These are phyloP conservation scores for Lanmaoa rubissima DNA, from an alignment of 768 basidiomycete genomes.

Conservation along the genomic window DNA sequence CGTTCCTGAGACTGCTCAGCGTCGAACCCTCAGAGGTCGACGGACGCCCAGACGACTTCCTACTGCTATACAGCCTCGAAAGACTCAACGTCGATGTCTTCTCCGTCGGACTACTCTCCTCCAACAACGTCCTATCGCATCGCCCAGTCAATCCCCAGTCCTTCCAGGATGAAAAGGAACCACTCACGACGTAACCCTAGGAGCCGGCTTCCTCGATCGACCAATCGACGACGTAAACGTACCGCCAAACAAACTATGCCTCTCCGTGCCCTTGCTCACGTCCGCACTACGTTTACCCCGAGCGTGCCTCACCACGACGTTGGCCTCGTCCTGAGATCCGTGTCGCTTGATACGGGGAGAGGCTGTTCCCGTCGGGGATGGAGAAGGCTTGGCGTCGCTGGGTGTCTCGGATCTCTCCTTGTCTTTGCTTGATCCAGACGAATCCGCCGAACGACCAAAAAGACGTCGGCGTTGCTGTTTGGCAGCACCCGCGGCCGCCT, in stretches of 20 bases:
- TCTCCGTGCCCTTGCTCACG: slow-evolving; percentile 43
- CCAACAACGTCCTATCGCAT: slow-evolving; percentile 29
- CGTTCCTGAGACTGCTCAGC: slow-evolving; percentile 25
- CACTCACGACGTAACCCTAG: slow-evolving; percentile 63
- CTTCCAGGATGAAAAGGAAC: neutral
- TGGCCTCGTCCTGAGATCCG: slow-evolving; percentile 26
- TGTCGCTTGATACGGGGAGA: slow-evolving; percentile 22
- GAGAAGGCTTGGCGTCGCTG: slow-evolving; percentile 26
- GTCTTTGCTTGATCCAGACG: slow-evolving; percentile 31
- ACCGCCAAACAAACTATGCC: slow-evolving; percentile 82
- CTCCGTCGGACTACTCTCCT: slow-evolving; percentile 37
- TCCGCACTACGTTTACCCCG: slow-evolving; percentile 54
- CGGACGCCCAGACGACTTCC: slow-evolving; percentile 44
- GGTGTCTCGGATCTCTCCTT: slow-evolving; percentile 35
- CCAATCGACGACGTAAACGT: slow-evolving; percentile 59
- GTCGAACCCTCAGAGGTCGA: slow-evolving; percentile 40
- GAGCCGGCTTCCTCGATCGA: slow-evolving; percentile 78
- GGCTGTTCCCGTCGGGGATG: slow-evolving; percentile 22
- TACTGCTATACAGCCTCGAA: slow-evolving; percentile 44
- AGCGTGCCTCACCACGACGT: slow-evolving; percentile 33
- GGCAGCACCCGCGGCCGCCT: slow-evolving; percentile 38
- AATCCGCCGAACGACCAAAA: slow-evolving; percentile 57
- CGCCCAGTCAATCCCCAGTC: neutral
- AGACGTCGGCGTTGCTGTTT: slow-evolving; percentile 48
- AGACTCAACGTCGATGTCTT: slow-evolving; percentile 49